Base-by-base conservation (phyloP, 2,329 filamentous ascomycete genomes). In the Epichloe uncinata region DNA sequence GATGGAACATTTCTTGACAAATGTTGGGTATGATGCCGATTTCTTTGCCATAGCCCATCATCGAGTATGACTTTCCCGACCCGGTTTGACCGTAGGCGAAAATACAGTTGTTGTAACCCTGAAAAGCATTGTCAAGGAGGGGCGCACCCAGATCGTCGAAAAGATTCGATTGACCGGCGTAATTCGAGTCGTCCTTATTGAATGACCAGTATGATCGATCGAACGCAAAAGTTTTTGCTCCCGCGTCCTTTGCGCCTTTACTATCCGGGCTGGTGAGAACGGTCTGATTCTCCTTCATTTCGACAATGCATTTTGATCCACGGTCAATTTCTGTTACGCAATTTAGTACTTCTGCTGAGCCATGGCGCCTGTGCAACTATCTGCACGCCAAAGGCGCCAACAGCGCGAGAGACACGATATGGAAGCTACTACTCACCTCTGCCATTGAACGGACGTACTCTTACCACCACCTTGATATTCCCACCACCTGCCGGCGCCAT, bases 401-500 rank as follows among this genome's bases (percentile, higher is more conserved):
- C 18, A 26, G 20, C n/a, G n/a, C 12, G 11, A 15, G 22, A 15
- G n/a, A 20, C 8, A n/a, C 8, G 16, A 36, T 4, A 36, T 16
- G 44, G 35, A n/a, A 11, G 20, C 35, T 18, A n/a, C 18, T 36
- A 58, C 74, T 52, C 75, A 91, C 89, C 88, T 91, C 90, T 82
- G 63, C 81, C 82, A 69, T 98, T 98, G 73, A 98, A 98, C 47
- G 93, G 93, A 66, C 93, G 82, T 61, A 86, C 84, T 73, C 93
- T 82, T 74, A 98, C 93, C 75, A 98, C 93, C 73, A 98, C 93
- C 83, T 98, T 98, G 69, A 98, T 98, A 66, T 98, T 98, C 65
- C 93, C 90, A 71, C 86, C 89, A 63, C 87, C 87, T 60, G 78
- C 72, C 54, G 73, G 66, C 57, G 67, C 60, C 67, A 69, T 69